A percentile compares a stretch with the other conserved stretches of the same genome.
These are phyloP conservation scores for Dothideomycetidae sp. DNA, from an alignment of 2,329 filamentous ascomycete species.

Conservation along the genomic window DNA sequence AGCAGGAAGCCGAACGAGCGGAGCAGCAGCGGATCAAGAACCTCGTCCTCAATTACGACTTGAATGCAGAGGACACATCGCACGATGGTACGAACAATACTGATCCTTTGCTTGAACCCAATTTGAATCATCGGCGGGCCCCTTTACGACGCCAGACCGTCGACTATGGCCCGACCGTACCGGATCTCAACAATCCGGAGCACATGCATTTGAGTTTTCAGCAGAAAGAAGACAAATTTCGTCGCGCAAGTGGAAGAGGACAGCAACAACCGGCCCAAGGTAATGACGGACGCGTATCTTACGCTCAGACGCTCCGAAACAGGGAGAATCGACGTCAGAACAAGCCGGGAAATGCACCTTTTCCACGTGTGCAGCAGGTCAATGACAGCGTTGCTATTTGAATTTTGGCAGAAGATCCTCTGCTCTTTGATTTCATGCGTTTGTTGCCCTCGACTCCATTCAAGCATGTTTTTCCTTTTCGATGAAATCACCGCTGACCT, in stretches of 20 bases:
- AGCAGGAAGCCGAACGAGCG: constrained; percentile 87
- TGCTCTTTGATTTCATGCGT: too few species aligned
- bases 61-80: constrained; percentile 56
- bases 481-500: too few species aligned
- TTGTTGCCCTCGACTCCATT: neutral
- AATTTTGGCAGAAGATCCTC: too few species aligned
- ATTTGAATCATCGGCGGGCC: constrained; percentile 36
- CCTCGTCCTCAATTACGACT: constrained; percentile 88
- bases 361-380: too few species aligned
- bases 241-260: neutral
- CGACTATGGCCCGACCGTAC: constrained; percentile 11
- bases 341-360: too few species aligned
- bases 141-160: constrained; percentile 27
- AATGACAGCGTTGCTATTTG: too few species aligned
- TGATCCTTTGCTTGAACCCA: constrained; percentile 27
- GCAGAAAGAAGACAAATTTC: constrained; percentile 6
- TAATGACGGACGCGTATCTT: neutral
- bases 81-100: constrained; percentile 52
- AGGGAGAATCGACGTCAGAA: neutral
- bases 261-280: neutral
- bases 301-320: neutral
- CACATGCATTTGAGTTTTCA: neutral
- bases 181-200: constrained; percentile 19
- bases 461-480: constrained; percentile 1
- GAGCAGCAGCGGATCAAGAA: constrained; percentile 99